Evolutionary conservation across 1,139 yeast species (phyloP).

Genomic region (Casaregolazyma lundiana): DNA sequence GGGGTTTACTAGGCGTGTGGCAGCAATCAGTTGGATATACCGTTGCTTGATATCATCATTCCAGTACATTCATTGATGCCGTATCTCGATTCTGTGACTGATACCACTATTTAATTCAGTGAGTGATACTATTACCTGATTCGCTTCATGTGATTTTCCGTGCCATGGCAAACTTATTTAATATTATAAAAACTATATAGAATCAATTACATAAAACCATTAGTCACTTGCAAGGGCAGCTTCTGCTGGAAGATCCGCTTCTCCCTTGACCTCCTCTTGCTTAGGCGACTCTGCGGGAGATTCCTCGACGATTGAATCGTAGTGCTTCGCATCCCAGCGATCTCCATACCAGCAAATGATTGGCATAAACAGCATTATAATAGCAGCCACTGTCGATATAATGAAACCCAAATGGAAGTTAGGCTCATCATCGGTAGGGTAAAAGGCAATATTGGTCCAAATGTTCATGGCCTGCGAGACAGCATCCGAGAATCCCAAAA

Average conservation of each 20-base stretch:
- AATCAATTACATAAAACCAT: neutral
- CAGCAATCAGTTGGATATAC: too few relatives aligned
- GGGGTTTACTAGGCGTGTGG: neutral
- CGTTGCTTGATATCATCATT: too few relatives aligned
- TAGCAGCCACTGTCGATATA: constrained; percentile 34
- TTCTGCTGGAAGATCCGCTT: neutral
- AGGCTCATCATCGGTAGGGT: constrained; percentile 39
- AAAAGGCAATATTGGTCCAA: constrained; percentile 41
- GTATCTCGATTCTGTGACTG: too few relatives aligned
- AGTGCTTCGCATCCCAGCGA: constrained; percentile 19
- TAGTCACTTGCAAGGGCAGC: neutral
- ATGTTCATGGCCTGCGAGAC: constrained; percentile 41
- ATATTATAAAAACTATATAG: neutral
- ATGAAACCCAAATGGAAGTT: constrained; percentile 37
- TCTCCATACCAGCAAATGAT: constrained; percentile 27
- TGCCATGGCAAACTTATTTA: too few relatives aligned
- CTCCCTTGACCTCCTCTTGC: neutral
- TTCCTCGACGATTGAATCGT: neutral
- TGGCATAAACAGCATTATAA: constrained; percentile 37
- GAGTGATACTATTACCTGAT: too few relatives aligned
- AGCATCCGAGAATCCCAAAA: constrained; percentile 38
- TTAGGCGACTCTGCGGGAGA: neutral
- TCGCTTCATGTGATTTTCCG: too few relatives aligned
- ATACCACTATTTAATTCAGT: too few relatives aligned
- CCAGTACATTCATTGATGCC: too few relatives aligned